Evolutionary conservation across 1,139 yeast species (phyloP), one percentile per base, ranked within the genome.

Genomic region (Meyerozyma carpophila): DNA sequence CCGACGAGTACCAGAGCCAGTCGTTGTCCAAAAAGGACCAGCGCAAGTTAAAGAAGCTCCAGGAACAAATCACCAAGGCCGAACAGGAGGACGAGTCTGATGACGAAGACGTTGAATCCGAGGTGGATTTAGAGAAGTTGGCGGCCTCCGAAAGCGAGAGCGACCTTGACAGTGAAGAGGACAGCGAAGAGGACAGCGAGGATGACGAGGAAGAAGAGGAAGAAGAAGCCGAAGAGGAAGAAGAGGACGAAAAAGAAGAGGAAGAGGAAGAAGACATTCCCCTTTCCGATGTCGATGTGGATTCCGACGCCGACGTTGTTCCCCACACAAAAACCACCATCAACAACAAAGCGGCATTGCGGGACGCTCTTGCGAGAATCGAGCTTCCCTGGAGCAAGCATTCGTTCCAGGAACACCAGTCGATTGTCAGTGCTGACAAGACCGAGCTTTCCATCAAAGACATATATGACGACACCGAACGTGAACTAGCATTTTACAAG

Each of bases 391-490:
- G 93, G 93, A 64, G 65, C 28, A 63, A 82, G 52, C 80, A 81
- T 55, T 71, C 87, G 7, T 93, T 93, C 66, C 79, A 77, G 49
- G 97, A 93, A 67, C 95, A 89, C 62, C 90, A 89, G 66, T 66
- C 89, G 18, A 67, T 91, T 36, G 76, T 82, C 14, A 75, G 91
- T 42, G 72, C 73, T 11, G 78, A 71, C 26, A 75, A 76, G 41
- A 76, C 86, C 39, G 89, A 81, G 59, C 59, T 73, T 9, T 79
- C 75, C 44, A 84, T 91, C 58, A 88, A 82, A 62, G 98, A 94
- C 62, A 86, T 91, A 49, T 88, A 90, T 57, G 98, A 94, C 61
- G 99, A 94, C 59, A 86, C 96, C 42, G 93, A 90, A 65, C 82
- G 78, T 54, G 78, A 73, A 59, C 63, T 73, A 51, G 73, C 77